Conservation (phyloP, 2,329 filamentous ascomycete genomes). For the Lasiodiplodia gonubiensis region DNA sequence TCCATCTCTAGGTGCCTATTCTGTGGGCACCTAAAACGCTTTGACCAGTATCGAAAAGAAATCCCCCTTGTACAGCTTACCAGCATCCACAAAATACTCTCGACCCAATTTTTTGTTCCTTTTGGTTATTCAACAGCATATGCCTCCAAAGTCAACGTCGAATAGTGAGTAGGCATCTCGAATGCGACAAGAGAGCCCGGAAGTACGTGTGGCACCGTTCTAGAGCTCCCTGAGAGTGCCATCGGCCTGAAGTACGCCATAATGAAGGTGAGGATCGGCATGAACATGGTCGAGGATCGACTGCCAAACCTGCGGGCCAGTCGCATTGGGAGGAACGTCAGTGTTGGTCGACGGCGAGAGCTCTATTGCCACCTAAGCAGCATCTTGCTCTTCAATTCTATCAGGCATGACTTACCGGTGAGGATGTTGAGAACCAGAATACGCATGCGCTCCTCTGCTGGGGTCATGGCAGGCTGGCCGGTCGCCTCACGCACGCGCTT, state of each 20-base stretch:
- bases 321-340: neutral
- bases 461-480: neutral
- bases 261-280: neutral
- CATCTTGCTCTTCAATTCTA: neutral
- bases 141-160: neutral
- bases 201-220: neutral
- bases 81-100: neutral
- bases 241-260: neutral
- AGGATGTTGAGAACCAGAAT: neutral
- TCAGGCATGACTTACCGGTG: neutral
- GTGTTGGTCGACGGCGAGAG: neutral
- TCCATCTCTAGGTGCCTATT: neutral
- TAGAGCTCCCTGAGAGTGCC: neutral
- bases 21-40: neutral
- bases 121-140: neutral
- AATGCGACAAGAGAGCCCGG: neutral
- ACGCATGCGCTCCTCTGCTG: neutral
- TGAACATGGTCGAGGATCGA: neutral
- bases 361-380: neutral
- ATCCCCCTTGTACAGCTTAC: neutral
- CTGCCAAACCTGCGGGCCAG: neutral
- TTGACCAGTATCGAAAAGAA: neutral
- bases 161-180: neutral
- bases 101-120: too few relatives aligned
- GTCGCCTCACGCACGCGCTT: neutral